Conservation (phyloP, 2,329 filamentous ascomycete genomes). For the Fusarium hostae region DNA sequence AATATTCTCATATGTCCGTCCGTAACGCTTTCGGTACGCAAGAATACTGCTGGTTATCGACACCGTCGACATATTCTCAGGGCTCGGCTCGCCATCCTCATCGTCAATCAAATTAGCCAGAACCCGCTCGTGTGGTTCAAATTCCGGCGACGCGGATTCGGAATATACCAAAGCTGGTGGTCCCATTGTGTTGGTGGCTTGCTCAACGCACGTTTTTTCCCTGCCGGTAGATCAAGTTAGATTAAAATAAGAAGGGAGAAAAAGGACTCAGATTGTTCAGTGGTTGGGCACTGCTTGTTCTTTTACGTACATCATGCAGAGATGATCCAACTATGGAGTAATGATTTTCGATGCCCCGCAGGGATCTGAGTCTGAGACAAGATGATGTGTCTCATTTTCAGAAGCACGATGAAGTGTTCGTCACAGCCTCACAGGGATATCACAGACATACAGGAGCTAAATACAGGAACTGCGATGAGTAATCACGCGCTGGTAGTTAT, state of each 20-base stretch:
- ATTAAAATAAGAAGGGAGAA: not conserved
- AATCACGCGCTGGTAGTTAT: not conserved
- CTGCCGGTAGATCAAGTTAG: not conserved
- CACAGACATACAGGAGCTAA: not conserved
- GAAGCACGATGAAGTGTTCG: not conserved
- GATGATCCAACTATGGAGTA: not conserved
- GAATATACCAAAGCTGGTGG: not conserved
- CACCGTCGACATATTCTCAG: not conserved
- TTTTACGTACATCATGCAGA: not conserved
- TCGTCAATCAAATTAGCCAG: not conserved
- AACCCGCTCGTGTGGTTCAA: not conserved
- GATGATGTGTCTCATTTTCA: not conserved
- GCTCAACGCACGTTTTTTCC: not conserved
- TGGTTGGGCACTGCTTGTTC: not conserved
- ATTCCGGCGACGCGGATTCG: not conserved
- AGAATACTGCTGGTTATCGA: conserved; percentile 35
- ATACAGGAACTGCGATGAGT: not conserved
- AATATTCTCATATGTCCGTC: conserved; percentile 33
- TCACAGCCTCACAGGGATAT: not conserved
- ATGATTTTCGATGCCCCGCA: not conserved
- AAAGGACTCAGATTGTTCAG: not conserved
- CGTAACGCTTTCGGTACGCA: conserved; percentile 28
- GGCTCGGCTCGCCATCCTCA: conserved; percentile 8
- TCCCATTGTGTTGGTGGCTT: conserved; percentile 18
- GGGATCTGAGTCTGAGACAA: not conserved